Evolutionary conservation across 306 rosid genomes (phyloP).

Genomic region (Astragalus membranaceus): DNA sequence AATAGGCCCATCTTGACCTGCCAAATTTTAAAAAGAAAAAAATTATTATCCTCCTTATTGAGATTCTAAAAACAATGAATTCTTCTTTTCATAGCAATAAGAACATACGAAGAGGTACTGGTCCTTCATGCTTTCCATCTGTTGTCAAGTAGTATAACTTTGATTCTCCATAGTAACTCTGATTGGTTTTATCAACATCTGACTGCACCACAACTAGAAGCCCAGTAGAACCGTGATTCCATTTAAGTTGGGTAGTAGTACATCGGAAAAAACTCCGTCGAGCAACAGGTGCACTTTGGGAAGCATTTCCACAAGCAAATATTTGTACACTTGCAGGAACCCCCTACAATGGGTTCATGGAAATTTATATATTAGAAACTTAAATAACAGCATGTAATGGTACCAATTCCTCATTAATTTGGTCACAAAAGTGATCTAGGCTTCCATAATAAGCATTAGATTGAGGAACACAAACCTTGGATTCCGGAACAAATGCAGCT

Average conservation of each 20-base stretch:
- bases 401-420: not conserved
- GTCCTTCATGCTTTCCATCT: slow-evolving; percentile 79
- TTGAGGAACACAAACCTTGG: slow-evolving; percentile 49
- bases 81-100: not conserved
- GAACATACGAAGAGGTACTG: slow-evolving; percentile 85
- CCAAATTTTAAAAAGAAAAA: slow-evolving; percentile 24
- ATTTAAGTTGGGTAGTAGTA: slow-evolving; percentile 68
- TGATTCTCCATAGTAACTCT: slow-evolving; percentile 93
- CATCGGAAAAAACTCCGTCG: slow-evolving; percentile 86
- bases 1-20: slow-evolving; percentile 97
- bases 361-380: not conserved
- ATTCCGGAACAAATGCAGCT: slow-evolving; percentile 86
- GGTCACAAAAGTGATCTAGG: not conserved
- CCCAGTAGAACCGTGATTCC: slow-evolving; percentile 88
- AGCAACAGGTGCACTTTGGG: slow-evolving; percentile 64
- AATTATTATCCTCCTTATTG: slow-evolving; percentile 1
- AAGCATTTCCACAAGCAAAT: slow-evolving; percentile 51
- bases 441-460: not conserved
- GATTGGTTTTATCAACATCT: slow-evolving; percentile 95
- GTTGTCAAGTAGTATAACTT: slow-evolving; percentile 83
- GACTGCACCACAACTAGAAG: slow-evolving; percentile 79
- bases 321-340: slow-evolving; percentile 86
- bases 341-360: slow-evolving; percentile 46
- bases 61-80: slow-evolving; percentile 8
- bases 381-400: slow-evolving; percentile 8